Evolutionary conservation across 2,329 filamentous ascomycete genomes (phyloP).

Genomic region (Monosporascus sp.): DNA sequence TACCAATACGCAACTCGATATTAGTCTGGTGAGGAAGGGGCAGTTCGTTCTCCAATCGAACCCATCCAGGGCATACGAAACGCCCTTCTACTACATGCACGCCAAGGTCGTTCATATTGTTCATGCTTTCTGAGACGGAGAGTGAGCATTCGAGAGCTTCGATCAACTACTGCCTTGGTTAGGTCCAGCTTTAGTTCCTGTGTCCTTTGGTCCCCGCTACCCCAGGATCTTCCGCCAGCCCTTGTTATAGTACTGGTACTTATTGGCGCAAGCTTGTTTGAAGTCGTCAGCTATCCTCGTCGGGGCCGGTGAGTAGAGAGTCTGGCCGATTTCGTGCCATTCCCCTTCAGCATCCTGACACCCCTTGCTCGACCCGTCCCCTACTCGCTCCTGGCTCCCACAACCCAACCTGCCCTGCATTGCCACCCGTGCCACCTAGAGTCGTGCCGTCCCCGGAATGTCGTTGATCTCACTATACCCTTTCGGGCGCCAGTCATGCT

Average conservation of each 20-base stretch:
- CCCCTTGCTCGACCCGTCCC: slow-evolving; percentile 24
- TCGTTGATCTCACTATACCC: slow-evolving; percentile 32
- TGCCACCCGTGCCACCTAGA: slow-evolving; percentile 27
- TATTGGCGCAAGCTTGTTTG: slow-evolving; percentile 23
- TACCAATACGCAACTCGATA: slow-evolving; percentile 36
- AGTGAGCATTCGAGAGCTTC: slow-evolving; percentile 16
- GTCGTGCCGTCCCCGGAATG: slow-evolving; percentile 32
- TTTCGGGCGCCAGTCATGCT: slow-evolving; percentile 33
- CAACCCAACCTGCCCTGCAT: slow-evolving; percentile 33
- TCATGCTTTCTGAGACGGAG: slow-evolving; percentile 21
- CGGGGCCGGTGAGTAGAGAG: slow-evolving; percentile 16
- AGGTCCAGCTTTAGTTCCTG: slow-evolving; percentile 26
- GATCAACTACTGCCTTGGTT: slow-evolving; percentile 22
- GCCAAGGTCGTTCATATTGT: slow-evolving; percentile 33
- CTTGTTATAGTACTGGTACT: slow-evolving; percentile 22
- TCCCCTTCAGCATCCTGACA: slow-evolving; percentile 26
- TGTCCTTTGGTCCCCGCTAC: slow-evolving; percentile 35
- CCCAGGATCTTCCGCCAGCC: slow-evolving; percentile 26
- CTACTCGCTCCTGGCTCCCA: slow-evolving; percentile 21
- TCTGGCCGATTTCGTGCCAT: slow-evolving; percentile 22
- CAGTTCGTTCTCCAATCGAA: slow-evolving; percentile 31
- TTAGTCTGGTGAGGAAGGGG: slow-evolving; percentile 30
- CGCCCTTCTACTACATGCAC: slow-evolving; percentile 31
- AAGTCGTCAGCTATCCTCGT: slow-evolving; percentile 15
- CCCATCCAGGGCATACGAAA: slow-evolving; percentile 24